These are phyloP conservation scores for Kernera saxatilis DNA, from an alignment of 345 rosid genomes.

Conservation along the genomic window DNA sequence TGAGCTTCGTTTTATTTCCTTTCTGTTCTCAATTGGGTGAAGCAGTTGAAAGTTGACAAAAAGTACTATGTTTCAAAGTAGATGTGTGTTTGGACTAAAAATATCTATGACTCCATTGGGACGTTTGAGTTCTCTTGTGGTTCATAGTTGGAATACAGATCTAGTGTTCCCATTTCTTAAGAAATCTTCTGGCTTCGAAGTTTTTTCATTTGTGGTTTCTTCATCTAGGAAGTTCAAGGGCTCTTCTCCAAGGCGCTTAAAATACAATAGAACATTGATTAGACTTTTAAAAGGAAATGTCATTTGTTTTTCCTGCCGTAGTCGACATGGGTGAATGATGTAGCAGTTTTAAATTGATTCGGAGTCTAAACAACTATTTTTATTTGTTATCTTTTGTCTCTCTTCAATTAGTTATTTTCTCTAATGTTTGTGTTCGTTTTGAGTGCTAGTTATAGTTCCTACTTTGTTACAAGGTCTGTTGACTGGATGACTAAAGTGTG, in stretches of 20 bases:
- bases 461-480: slow-evolving; percentile 11
- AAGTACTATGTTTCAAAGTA: neutral
- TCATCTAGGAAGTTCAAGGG: slow-evolving; percentile 4
- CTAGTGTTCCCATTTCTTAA: slow-evolving; percentile 2
- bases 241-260: slow-evolving; percentile 6
- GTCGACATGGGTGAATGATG: slow-evolving; percentile 4
- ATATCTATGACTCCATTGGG: neutral
- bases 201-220: neutral
- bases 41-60: slow-evolving; percentile 11
- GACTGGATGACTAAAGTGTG: neutral
- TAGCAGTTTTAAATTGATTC: neutral
- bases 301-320: neutral
- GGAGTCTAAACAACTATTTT: neutral
- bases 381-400: slow-evolving; percentile 1
- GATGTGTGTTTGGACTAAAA: slow-evolving; percentile 4
- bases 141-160: slow-evolving; percentile 6
- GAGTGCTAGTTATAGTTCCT: neutral
- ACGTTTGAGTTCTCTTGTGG: neutral
- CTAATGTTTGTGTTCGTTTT: slow-evolving; percentile 10
- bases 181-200: neutral
- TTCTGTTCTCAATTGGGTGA: slow-evolving; percentile 2
- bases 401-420: neutral
- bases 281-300: neutral
- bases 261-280: neutral
- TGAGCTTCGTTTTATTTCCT: slow-evolving; percentile 35